phyloP scores from a whole-genome alignment of 768 basidiomycete genomes.

The Lepiota venenata region DNA sequence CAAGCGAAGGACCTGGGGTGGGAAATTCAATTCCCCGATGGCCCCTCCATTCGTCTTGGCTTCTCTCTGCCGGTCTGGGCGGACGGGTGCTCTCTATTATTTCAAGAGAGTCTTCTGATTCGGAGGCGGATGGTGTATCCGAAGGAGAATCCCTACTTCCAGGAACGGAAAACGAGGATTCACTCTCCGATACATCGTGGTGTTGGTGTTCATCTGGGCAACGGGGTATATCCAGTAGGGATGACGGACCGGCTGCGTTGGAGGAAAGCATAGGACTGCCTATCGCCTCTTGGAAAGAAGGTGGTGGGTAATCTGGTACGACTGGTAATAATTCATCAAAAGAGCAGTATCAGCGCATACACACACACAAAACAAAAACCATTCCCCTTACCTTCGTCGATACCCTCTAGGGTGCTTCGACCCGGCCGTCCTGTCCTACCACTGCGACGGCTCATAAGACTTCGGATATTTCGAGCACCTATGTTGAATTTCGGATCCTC shows the following conservation, averaged over 20 bases:
- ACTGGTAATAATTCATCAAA: conserved; percentile 19
- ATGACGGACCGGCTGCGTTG: conserved; percentile 13
- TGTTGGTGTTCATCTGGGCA: neutral
- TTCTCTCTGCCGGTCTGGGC: conserved; percentile 36
- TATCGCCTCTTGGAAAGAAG: conserved; percentile 71
- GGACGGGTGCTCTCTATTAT: conserved; percentile 42
- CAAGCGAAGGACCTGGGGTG: conserved; percentile 15
- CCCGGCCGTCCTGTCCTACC: conserved; percentile 22
- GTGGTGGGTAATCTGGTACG: conserved; percentile 69
- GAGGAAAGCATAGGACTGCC: conserved; percentile 38
- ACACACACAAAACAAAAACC: neutral
- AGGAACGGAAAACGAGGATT: neutral
- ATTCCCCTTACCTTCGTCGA: conserved; percentile 21
- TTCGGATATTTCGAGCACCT: conserved; percentile 31
- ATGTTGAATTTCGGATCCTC: conserved; percentile 49
- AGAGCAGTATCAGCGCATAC: conserved; percentile 6
- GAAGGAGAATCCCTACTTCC: neutral
- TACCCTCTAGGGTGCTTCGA: conserved; percentile 22
- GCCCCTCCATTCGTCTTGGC: conserved; percentile 28
- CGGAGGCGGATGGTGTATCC: conserved; percentile 29
- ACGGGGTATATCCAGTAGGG: conserved; percentile 13
- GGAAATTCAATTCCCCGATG: conserved; percentile 33
- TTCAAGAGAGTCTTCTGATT: conserved; percentile 51
- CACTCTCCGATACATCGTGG: conserved; percentile 9
- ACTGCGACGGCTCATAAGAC: conserved; percentile 22